phyloP scores from a whole-genome alignment of 2,329 filamentous ascomycete species.

The Fusarium bulbicola region DNA sequence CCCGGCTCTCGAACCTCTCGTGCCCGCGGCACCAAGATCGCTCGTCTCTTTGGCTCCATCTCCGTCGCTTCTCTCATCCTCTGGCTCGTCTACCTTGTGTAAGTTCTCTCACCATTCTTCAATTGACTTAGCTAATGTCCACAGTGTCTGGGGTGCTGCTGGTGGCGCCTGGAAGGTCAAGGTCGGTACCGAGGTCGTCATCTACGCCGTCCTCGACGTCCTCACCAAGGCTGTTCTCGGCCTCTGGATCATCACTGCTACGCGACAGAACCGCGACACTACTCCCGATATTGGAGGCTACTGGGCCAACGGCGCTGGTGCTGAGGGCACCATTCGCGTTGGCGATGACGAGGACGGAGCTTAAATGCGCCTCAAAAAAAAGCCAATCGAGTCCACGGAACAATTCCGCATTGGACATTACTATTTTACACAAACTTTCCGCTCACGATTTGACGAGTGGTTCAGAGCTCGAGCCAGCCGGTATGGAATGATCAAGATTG shows the following conservation, averaged over 20 bases:
- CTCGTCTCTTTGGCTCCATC: constrained; percentile 42
- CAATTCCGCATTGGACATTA: background rate
- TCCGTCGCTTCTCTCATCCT: constrained; percentile 37
- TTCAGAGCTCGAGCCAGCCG: background rate
- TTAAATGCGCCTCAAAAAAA: background rate
- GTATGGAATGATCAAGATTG: constrained; percentile 15
- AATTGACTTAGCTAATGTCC: background rate
- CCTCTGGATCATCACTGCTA: constrained; percentile 47
- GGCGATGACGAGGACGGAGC: constrained; percentile 50
- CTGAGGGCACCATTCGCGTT: constrained; percentile 52
- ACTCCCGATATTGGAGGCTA: constrained; percentile 51
- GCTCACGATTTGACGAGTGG: background rate
- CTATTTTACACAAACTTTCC: background rate
- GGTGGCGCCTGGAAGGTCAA: constrained; percentile 39
- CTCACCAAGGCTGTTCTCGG: constrained; percentile 45
- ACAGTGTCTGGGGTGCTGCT: constrained; percentile 43
- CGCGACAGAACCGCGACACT: constrained; percentile 49
- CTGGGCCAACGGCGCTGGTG: constrained; percentile 49
- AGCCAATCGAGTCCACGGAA: background rate
- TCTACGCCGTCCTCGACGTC: constrained; percentile 45
- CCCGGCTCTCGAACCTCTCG: constrained; percentile 36
- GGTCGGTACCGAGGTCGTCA: constrained; percentile 44
- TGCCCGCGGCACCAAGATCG: constrained; percentile 35
- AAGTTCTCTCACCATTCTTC: constrained; percentile 3
- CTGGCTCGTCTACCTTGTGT: constrained; percentile 44